Evolutionary conservation across 805 yeast genomes (phyloP).

Genomic region (Starmerella lactis-condensi): DNA sequence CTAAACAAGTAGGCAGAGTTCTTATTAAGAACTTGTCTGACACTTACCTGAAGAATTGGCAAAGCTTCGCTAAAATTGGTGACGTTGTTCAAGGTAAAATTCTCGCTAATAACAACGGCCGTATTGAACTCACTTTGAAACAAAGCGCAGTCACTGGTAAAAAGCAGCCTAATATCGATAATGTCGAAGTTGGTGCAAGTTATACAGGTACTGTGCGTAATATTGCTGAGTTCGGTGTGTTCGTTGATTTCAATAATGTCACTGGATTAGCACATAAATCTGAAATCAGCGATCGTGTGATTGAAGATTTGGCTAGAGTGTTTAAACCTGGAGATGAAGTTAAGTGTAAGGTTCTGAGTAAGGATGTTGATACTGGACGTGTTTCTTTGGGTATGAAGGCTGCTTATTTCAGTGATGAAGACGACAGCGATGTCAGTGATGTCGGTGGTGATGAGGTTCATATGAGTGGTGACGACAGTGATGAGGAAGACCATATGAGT

Average conservation of each 20-base stretch:
- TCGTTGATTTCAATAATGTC: slow-evolving; percentile 59
- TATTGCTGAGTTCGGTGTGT: slow-evolving; percentile 79
- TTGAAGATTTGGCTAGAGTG: slow-evolving; percentile 39
- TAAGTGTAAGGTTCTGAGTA: slow-evolving; percentile 55
- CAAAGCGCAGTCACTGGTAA: slow-evolving; percentile 62
- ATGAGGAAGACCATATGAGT: slow-evolving; percentile 9
- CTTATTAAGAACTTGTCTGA: slow-evolving; percentile 70
- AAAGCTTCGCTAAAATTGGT: slow-evolving; percentile 47
- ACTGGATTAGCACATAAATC: slow-evolving; percentile 78
- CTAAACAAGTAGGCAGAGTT: slow-evolving; percentile 56
- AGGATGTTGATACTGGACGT: slow-evolving; percentile 49
- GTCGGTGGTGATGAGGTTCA: slow-evolving; percentile 12
- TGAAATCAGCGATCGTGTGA: slow-evolving; percentile 49
- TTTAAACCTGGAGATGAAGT: slow-evolving; percentile 85
- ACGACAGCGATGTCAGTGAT: slow-evolving; percentile 17
- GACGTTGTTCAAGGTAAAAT: slow-evolving; percentile 65
- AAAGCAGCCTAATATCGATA: slow-evolving; percentile 27
- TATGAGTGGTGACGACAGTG: slow-evolving; percentile 15
- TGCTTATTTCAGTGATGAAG: slow-evolving; percentile 43
- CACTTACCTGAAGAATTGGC: slow-evolving; percentile 71
- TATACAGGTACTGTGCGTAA: slow-evolving; percentile 61
- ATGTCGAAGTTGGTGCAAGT: slow-evolving; percentile 49
- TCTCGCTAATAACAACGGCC: slow-evolving; percentile 32
- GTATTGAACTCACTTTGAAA: slow-evolving; percentile 60
- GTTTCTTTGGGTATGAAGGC: slow-evolving; percentile 88